Conservation (phyloP, 2,329 filamentous ascomycete genomes). For the Orbilia quercus region DNA sequence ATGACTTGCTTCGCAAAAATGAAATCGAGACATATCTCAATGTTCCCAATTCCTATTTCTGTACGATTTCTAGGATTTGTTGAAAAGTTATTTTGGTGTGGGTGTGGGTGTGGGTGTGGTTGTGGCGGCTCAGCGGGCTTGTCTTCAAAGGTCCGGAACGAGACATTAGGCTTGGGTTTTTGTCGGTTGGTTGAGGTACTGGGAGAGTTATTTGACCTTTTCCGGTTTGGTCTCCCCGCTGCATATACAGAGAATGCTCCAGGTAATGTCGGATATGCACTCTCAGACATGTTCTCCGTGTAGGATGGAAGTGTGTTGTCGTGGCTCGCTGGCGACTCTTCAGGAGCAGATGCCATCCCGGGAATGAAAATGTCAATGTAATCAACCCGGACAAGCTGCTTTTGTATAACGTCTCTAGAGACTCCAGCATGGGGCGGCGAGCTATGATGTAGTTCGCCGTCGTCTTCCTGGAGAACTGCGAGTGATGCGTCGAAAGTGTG, state of each 20-base stretch:
- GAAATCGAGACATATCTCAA: slow-evolving; percentile 32
- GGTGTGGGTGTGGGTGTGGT: neutral
- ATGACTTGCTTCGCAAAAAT: slow-evolving; percentile 25
- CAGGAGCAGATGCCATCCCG: slow-evolving; percentile 28
- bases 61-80: neutral
- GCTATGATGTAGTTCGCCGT: slow-evolving; percentile 8
- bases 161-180: slow-evolving; percentile 36
- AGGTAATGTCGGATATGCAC: slow-evolving; percentile 69
- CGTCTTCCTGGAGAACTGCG: slow-evolving; percentile 12
- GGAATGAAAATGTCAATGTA: slow-evolving; percentile 62
- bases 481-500: slow-evolving; percentile 46
- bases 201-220: slow-evolving; percentile 11
- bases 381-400: slow-evolving; percentile 62
- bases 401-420: slow-evolving; percentile 59
- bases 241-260: slow-evolving; percentile 71
- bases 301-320: neutral
- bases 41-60: slow-evolving; percentile 33
- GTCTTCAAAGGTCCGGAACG: slow-evolving; percentile 28
- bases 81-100: neutral
- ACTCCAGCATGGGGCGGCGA: neutral
- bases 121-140: neutral
- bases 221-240: slow-evolving; percentile 57
- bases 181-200: slow-evolving; percentile 45
- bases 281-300: slow-evolving; percentile 64
- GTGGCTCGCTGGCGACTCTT: neutral